Evolutionary conservation across 2,329 filamentous ascomycete genomes (phyloP), one percentile per base, ranked within the genome.

Genomic region (Fusarium multiceps): DNA sequence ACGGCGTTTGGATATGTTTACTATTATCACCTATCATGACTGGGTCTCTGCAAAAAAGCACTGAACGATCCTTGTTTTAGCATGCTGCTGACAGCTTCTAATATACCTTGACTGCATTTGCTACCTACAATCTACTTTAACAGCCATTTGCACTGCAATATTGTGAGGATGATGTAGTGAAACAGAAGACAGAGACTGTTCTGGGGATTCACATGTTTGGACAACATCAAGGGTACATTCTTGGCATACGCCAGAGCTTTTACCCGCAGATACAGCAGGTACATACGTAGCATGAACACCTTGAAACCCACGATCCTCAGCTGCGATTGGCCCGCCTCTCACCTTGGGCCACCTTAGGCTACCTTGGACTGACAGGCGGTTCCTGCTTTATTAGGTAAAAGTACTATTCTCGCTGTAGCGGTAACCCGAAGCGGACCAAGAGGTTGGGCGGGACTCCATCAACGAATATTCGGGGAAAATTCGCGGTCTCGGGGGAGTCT

Each of bases 11-110:
- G 72, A 72, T 49, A 46, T 63, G 55, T 48, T 69, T 74, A 63
- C 23, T 58, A 63, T 59, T 61, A 68, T 69, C 45, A 74, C 58
- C 60, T 75, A 59, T 68, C 62, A 63, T 71, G 63, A 72, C 65
- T 59, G 60, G 67, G 69, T 74, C 71, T 74, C 42, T 66, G 69
- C 57, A 66, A 72, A 73, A 74, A 72, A 72, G 71, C 71, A 69
- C 42, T 64, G 69, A 49, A 72, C 62, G 64, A 72, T 72, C 58
- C 69, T 69, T 61, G 72, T 68, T 64, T 58, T 41, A 69, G 48
- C 51, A 56, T 51, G 63, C 23, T 64, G 45, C 58, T 56, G 43
- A 69, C 55, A 68, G 63, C 67, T 64, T 68, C 50, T 71, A 70
- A 70, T 70, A 68, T 71, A 63, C 50, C 63, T 70, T 66, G 55